phyloP scores from a whole-genome alignment of 148 eudicot genomes.

The Arctostaphylos glauca region DNA sequence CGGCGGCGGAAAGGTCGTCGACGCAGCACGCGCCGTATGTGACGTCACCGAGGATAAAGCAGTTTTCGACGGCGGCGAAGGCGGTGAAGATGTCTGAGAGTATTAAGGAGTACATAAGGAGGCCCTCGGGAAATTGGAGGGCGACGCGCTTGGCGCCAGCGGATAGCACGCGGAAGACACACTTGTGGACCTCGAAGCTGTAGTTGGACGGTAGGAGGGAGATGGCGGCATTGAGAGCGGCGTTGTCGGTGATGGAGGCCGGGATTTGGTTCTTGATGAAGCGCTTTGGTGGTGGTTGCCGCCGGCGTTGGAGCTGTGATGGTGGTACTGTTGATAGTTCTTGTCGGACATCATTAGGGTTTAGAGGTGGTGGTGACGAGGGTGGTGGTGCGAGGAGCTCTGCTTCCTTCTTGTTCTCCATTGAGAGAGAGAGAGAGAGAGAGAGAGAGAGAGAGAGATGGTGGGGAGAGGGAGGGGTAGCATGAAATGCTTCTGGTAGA shows the following conservation, averaged over 20 bases:
- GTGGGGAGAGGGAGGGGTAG: background rate
- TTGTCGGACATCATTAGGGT: background rate
- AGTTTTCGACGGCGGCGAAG: constrained; percentile 48
- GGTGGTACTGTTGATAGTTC: constrained; percentile 13
- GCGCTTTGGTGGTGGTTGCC: constrained; percentile 51
- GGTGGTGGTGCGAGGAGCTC: background rate
- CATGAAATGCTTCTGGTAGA: too few relatives aligned
- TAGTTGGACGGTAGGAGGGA: constrained; percentile 71
- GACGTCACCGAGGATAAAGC: constrained; percentile 78
- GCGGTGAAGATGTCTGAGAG: constrained; percentile 79
- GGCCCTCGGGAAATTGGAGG: constrained; percentile 89
- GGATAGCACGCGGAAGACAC: constrained; percentile 59
- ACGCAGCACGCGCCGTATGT: constrained; percentile 97
- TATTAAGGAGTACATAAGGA: constrained; percentile 70
- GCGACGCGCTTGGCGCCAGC: constrained; percentile 58
- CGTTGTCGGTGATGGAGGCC: constrained; percentile 52
- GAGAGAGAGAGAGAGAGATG: background rate
- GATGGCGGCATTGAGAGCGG: constrained; percentile 65
- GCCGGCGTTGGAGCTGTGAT: background rate
- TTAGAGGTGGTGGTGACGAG: background rate
- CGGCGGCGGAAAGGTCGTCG: constrained; percentile 75
- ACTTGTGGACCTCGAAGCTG: constrained; percentile 85
- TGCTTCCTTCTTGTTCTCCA: constrained; percentile 9
- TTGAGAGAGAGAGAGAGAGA: background rate
- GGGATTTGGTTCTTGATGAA: constrained; percentile 84